A percentile compares a stretch with the other conserved stretches of the same genome.
Evolutionary conservation across 2,329 filamentous ascomycete species (phyloP).

Genomic region (Raffaelea ambrosiae): DNA sequence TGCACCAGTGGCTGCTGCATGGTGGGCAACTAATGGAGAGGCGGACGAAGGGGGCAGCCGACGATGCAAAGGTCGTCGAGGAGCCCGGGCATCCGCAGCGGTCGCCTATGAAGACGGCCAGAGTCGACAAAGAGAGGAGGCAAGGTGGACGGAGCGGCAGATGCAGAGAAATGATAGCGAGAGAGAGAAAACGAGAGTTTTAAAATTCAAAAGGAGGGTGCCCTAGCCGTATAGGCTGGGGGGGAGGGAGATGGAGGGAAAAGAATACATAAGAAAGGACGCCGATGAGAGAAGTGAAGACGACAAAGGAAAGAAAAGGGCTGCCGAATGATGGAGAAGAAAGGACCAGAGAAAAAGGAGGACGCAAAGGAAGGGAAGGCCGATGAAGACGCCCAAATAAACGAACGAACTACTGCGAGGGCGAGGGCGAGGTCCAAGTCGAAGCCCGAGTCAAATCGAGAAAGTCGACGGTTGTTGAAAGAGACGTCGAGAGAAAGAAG

Average conservation of each 20-base stretch:
- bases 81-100: no score
- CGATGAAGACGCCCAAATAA: no score
- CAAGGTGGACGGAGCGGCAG: background rate
- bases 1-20: conserved; percentile 39
- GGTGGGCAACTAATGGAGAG: background rate
- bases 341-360: background rate
- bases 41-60: background rate
- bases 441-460: no score
- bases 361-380: no score
- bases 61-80: background rate
- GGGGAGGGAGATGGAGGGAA: conserved; percentile 6
- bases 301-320: background rate
- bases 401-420: no score
- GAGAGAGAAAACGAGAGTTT: background rate
- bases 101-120: background rate
- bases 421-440: no score
- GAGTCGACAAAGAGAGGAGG: conserved; percentile 8
- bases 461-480: no score
- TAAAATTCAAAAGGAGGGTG: background rate
- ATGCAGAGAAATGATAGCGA: background rate
- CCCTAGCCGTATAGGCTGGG: conserved; percentile 16
- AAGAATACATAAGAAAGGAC: conserved; percentile 8
- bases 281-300: background rate
- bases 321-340: background rate
- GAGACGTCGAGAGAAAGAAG: background rate